These are phyloP conservation scores for Taphrina flavorubra DNA, from an alignment of 1,139 yeast species.

Conservation along the genomic window DNA sequence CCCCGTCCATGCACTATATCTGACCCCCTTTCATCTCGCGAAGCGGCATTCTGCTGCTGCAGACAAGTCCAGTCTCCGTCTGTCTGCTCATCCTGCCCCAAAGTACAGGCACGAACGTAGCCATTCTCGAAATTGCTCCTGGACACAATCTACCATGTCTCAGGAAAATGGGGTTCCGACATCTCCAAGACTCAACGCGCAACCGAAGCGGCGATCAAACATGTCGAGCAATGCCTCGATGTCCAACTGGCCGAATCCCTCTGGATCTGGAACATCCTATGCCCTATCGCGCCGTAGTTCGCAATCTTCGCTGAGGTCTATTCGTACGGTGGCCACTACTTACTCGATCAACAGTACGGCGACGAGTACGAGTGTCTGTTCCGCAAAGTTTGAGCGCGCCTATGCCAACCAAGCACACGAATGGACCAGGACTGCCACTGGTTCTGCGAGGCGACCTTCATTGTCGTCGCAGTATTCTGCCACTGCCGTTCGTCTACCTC, in stretches of 20 bases:
- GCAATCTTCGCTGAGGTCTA: constrained; percentile 19
- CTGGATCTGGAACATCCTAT: neutral
- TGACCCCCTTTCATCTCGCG: neutral
- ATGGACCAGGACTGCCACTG: constrained; percentile 8
- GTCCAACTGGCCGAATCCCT: constrained; percentile 1
- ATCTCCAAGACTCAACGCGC: constrained; percentile 13
- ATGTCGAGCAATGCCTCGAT: constrained; percentile 2
- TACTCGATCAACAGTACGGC: constrained; percentile 30
- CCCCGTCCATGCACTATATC: constrained; percentile 3
- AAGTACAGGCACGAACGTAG: neutral
- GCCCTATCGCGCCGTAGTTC: constrained; percentile 20
- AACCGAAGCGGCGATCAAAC: constrained; percentile 21
- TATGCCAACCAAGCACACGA: constrained; percentile 25
- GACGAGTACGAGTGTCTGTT: constrained; percentile 26
- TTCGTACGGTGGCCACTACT: constrained; percentile 24
- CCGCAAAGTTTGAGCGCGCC: constrained; percentile 25
- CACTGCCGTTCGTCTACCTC: constrained; percentile 7
- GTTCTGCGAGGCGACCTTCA: constrained; percentile 1
- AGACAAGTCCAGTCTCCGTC: neutral
- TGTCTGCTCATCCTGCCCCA: neutral
- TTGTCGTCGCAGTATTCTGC: constrained; percentile 16
- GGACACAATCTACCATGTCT: neutral
- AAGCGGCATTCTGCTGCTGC: neutral
- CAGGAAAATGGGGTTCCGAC: neutral
- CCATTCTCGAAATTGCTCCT: neutral